A percentile compares a stretch with the other conserved stretches of the same genome.
These are phyloP conservation scores for Kurtzmaniella natalensis DNA, from an alignment of 1,139 yeast genomes.

Conservation along the genomic window DNA sequence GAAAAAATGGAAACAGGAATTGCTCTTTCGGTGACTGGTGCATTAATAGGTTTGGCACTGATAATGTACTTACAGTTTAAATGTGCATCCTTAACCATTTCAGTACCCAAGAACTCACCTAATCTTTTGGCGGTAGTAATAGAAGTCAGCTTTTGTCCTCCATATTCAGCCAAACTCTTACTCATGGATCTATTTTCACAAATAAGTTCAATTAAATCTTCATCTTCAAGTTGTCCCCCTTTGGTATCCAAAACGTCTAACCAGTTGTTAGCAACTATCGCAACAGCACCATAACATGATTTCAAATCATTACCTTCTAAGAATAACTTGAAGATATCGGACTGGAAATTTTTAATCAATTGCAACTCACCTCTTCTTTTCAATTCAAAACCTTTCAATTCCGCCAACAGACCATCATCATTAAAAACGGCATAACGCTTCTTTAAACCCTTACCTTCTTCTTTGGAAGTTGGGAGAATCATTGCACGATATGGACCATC, in stretches of 20 bases:
- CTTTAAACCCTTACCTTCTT: slow-evolving; percentile 94
- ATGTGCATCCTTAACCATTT: slow-evolving; percentile 96
- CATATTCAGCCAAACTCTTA: slow-evolving; percentile 85
- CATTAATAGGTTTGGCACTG: slow-evolving; percentile 74
- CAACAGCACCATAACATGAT: slow-evolving; percentile 83
- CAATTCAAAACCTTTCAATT: slow-evolving; percentile 92
- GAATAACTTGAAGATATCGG: slow-evolving; percentile 88
- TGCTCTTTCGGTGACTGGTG: slow-evolving; percentile 96
- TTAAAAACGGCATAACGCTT: slow-evolving; percentile 97
- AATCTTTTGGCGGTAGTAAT: slow-evolving; percentile 91
- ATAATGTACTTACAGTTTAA: slow-evolving; percentile 93
- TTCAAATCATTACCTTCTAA: slow-evolving; percentile 78
- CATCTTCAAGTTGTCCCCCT: slow-evolving; percentile 87
- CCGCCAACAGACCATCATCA: slow-evolving; percentile 90
- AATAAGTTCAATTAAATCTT: slow-evolving; percentile 88
- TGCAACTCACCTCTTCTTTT: slow-evolving; percentile 96
- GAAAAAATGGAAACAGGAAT: slow-evolving; percentile 95
- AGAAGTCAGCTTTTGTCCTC: slow-evolving; percentile 86
- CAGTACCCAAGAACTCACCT: slow-evolving; percentile 95
- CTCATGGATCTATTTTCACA: slow-evolving; percentile 97
- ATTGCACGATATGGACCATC: slow-evolving; percentile 99
- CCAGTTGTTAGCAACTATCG: slow-evolving; percentile 93
- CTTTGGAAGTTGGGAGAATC: slow-evolving; percentile 95
- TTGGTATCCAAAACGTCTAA: slow-evolving; percentile 85
- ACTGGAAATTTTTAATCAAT: slow-evolving; percentile 88